Conservation (phyloP, 371 early-diverging fungal genomes). For the Apophysomyces ossiformis region DNA sequence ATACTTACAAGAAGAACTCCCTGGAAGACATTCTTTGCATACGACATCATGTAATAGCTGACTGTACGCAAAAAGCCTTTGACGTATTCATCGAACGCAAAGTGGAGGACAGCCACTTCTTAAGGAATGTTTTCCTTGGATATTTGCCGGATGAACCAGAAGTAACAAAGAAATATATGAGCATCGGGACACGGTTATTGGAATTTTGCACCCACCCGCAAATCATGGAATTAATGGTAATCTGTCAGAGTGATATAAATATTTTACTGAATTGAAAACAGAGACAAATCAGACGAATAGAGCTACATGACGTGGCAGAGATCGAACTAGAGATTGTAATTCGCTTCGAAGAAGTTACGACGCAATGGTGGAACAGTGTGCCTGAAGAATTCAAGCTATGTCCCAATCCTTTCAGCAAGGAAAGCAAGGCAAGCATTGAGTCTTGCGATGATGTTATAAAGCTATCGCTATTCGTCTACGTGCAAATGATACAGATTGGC, state of each 20-base stretch:
- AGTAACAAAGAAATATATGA: not conserved
- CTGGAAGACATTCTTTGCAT: not conserved
- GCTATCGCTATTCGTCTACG: not conserved
- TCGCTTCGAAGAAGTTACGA: not conserved
- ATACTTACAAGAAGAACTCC: not conserved
- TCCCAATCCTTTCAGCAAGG: not conserved
- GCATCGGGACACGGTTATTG: not conserved
- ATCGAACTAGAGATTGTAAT: not conserved
- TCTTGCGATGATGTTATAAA: not conserved
- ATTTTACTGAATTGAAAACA: not conserved
- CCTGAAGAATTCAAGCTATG: not conserved
- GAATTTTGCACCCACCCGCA: not conserved
- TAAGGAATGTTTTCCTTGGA: not conserved
- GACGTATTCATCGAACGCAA: not conserved
- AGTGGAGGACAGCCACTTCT: not conserved
- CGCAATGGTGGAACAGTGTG: not conserved
- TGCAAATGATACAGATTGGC: slow-evolving; percentile 1
- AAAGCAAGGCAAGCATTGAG: not conserved
- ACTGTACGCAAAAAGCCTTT: not conserved
- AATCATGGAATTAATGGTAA: not conserved
- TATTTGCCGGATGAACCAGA: not conserved
- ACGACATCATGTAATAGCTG: not conserved
- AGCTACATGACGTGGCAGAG: not conserved
- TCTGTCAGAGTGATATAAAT: not conserved
- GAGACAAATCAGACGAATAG: not conserved